A percentile compares a stretch with the other conserved stretches of the same genome.
Evolutionary conservation across 164 flowering plant genomes (phyloP).

Genomic region (Dillenia suffruticosa): DNA sequence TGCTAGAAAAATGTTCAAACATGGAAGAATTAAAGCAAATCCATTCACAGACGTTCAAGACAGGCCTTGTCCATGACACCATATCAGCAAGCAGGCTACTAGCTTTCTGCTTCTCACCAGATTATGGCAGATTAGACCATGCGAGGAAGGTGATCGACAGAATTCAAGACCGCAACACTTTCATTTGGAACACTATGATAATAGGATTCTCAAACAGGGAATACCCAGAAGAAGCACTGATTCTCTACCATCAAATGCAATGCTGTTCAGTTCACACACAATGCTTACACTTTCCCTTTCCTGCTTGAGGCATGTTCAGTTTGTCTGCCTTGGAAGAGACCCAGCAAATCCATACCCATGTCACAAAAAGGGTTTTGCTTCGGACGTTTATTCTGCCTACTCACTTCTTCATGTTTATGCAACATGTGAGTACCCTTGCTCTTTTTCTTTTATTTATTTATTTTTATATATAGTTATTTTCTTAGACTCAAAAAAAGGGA

Average conservation of each 20-base stretch:
- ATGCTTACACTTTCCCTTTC: constrained; percentile 47
- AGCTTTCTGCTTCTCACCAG: constrained; percentile 13
- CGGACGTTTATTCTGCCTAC: constrained; percentile 29
- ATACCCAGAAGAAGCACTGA: constrained; percentile 28
- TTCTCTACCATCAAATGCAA: constrained; percentile 35
- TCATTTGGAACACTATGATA: constrained; percentile 50
- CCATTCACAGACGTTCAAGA: constrained; percentile 34
- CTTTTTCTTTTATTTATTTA: no score
- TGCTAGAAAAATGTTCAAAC: constrained; percentile 39
- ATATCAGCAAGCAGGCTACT: constrained; percentile 19
- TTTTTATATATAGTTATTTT: no score
- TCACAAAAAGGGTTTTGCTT: constrained; percentile 33
- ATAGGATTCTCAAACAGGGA: constrained; percentile 28
- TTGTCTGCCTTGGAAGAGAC: constrained; percentile 22
- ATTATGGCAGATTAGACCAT: constrained; percentile 20
- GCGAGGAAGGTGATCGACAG: constrained; percentile 29
- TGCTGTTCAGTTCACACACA: constrained; percentile 21
- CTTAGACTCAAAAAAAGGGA: no score
- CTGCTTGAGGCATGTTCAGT: constrained; percentile 43
- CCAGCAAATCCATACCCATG: constrained; percentile 40
- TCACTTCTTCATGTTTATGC: constrained; percentile 37
- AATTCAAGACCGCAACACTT: constrained; percentile 25
- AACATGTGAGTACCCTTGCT: no score
- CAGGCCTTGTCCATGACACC: constrained; percentile 20
- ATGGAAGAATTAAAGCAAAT: constrained; percentile 46